Conservation (phyloP, 2,329 filamentous ascomycete species). For the Penicillium sp. region DNA sequence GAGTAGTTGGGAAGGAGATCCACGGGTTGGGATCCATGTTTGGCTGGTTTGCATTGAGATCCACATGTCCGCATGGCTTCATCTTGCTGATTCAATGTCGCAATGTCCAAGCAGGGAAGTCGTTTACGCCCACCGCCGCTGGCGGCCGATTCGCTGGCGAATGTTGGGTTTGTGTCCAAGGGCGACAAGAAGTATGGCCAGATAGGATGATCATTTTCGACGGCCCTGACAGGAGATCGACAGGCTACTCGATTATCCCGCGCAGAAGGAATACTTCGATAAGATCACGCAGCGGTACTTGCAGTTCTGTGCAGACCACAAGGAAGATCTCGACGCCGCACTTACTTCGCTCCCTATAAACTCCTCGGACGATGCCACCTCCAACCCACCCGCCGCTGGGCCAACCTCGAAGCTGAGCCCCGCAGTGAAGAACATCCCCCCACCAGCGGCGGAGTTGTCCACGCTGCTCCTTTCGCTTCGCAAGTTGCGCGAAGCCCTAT, state of each 20-base stretch:
- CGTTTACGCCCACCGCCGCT: slow-evolving; percentile 61
- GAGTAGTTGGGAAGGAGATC: slow-evolving; percentile 24
- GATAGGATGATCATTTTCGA: background rate
- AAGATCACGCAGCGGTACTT: slow-evolving; percentile 86
- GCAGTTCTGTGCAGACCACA: slow-evolving; percentile 73
- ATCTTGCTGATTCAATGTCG: slow-evolving; percentile 10
- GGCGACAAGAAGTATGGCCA: slow-evolving; percentile 69
- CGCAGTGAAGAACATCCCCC: slow-evolving; percentile 27
- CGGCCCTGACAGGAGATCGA: slow-evolving; percentile 26
- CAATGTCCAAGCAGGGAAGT: slow-evolving; percentile 24
- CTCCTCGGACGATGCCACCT: slow-evolving; percentile 35
- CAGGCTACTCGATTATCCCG: slow-evolving; percentile 67
- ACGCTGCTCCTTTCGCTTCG: slow-evolving; percentile 77
- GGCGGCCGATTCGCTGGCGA: slow-evolving; percentile 71
- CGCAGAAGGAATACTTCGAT: slow-evolving; percentile 79
- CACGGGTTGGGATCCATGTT: slow-evolving; percentile 20
- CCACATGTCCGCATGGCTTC: slow-evolving; percentile 1
- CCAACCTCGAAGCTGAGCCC: slow-evolving; percentile 18
- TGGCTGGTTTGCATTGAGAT: no score
- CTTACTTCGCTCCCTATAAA: slow-evolving; percentile 60
- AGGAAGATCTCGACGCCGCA: slow-evolving; percentile 67
- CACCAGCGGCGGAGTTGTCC: slow-evolving; percentile 60
- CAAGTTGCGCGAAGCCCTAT: slow-evolving; percentile 85
- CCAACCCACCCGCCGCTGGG: slow-evolving; percentile 35
- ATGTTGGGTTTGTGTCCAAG: slow-evolving; percentile 81